Evolutionary conservation across 2,329 filamentous ascomycete species (phyloP).

Genomic region (Blumeria graminis): DNA sequence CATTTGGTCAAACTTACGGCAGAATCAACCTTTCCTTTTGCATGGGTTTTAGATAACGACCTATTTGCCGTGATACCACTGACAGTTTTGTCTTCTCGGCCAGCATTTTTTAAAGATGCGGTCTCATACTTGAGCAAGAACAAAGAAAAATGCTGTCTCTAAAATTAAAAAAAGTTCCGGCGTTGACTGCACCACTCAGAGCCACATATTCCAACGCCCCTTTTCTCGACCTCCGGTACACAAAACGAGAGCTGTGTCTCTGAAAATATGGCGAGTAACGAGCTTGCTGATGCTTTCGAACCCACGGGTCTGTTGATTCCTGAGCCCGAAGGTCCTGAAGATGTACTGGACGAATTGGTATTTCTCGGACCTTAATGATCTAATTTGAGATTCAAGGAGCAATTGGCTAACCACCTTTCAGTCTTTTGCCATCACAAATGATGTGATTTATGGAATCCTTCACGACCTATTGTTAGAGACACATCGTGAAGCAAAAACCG

Average conservation of each 20-base stretch:
- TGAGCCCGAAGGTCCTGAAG: constrained; percentile 18
- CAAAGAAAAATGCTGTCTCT: background rate
- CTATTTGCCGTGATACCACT: too few species aligned
- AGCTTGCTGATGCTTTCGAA: constrained; percentile 10
- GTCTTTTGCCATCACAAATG: constrained; percentile 45
- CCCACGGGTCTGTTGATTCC: constrained; percentile 25
- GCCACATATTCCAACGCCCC: background rate
- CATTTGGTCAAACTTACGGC: too few species aligned
- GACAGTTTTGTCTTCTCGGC: too few species aligned
- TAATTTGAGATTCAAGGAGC: background rate
- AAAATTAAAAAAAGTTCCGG: background rate
- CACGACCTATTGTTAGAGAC: constrained; percentile 50
- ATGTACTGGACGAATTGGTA: constrained; percentile 31
- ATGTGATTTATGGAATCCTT: constrained; percentile 52
- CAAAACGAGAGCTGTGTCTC: too few species aligned
- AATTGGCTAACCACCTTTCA: constrained; percentile 13
- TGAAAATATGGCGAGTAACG: background rate
- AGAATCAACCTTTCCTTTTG: too few species aligned
- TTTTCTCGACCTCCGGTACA: background rate
- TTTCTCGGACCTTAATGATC: constrained; percentile 9
- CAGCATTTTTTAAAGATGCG: background rate
- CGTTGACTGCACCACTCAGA: background rate
- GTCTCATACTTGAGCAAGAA: background rate
- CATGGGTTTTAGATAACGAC: too few species aligned
- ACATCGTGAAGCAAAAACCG: constrained; percentile 57